phyloP scores from a whole-genome alignment of 1,284 basidiomycete species.

The Puccinia brachypodii region DNA sequence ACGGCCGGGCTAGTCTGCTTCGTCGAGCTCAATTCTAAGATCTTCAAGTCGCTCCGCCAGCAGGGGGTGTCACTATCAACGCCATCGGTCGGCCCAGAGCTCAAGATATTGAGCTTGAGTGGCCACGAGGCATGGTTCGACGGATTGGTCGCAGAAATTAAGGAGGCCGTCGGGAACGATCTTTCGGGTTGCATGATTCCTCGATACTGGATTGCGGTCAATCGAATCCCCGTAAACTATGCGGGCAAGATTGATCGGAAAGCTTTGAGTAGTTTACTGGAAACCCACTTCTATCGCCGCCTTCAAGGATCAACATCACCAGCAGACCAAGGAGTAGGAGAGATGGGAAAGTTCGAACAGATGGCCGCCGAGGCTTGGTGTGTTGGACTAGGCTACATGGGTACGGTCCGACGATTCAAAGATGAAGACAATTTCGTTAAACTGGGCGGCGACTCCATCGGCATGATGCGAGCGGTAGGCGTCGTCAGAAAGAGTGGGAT shows the following conservation, averaged over 20 bases:
- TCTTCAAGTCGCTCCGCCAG: background rate
- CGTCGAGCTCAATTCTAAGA: constrained; percentile 7
- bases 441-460: constrained; percentile 53
- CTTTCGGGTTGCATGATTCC: constrained; percentile 52
- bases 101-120: background rate
- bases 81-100: background rate
- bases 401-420: constrained; percentile 26
- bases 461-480: constrained; percentile 52
- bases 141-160: constrained; percentile 42
- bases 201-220: constrained; percentile 51
- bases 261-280: constrained; percentile 44
- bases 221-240: constrained; percentile 51
- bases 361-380: constrained; percentile 50
- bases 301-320: constrained; percentile 13
- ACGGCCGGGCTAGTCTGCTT: constrained; percentile 50
- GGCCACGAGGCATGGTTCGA: constrained; percentile 27
- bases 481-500: constrained; percentile 45
- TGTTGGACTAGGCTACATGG: constrained; percentile 45
- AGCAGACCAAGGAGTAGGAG: background rate
- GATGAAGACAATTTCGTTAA: constrained; percentile 51
- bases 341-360: constrained; percentile 24
- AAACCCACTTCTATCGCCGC: constrained; percentile 33
- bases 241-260: constrained; percentile 53
- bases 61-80: background rate
- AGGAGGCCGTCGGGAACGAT: constrained; percentile 42